phyloP scores from a whole-genome alignment of 306 rosid genomes.

The Chamaecrista fasciculata region DNA sequence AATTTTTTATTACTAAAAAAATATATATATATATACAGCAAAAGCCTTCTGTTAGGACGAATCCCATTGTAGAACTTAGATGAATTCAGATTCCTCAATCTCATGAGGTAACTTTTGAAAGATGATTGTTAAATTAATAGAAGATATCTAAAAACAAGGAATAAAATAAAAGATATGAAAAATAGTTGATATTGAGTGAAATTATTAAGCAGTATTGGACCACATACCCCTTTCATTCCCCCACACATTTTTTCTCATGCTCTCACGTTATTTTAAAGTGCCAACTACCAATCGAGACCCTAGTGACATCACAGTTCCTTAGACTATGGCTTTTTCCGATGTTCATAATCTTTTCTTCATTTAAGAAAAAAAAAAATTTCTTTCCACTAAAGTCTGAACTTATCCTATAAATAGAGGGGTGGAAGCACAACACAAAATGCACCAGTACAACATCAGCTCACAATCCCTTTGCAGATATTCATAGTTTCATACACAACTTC shows the following conservation, averaged over 20 bases:
- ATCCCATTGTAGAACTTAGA: too few species aligned
- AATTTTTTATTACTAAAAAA: too few species aligned
- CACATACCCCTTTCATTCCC: conserved; percentile 4
- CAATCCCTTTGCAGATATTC: too few species aligned
- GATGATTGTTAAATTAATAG: neutral
- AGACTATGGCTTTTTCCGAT: neutral
- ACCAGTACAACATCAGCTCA: conserved; percentile 30
- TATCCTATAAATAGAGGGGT: conserved; percentile 63
- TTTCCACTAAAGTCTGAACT: conserved; percentile 27
- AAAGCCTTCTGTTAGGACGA: too few species aligned
- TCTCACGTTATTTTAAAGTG: neutral
- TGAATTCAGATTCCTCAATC: neutral
- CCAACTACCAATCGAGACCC: neutral
- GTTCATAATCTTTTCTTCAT: neutral
- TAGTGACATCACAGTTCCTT: neutral
- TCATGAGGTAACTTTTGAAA: neutral
- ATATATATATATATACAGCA: too few species aligned
- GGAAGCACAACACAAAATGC: conserved; percentile 39
- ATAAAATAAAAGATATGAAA: neutral
- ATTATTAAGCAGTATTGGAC: conserved; percentile 21
- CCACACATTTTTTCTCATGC: conserved; percentile 6
- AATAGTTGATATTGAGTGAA: conserved; percentile 1
- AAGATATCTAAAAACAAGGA: neutral
- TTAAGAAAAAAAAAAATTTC: neutral
- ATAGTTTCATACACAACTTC: too few species aligned